Conservation (phyloP, 345 rosid species). For the Anacardium occidentale region DNA sequence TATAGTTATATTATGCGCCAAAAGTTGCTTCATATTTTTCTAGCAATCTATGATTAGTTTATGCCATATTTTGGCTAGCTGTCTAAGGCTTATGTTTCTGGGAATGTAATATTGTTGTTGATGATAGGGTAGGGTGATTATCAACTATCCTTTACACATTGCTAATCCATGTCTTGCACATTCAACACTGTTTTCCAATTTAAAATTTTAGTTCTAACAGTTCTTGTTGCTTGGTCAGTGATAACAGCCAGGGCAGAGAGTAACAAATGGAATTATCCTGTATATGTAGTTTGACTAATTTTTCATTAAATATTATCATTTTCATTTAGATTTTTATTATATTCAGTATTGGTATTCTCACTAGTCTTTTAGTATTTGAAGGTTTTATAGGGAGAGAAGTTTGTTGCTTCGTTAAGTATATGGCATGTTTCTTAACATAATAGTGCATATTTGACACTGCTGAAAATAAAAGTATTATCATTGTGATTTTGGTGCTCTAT, state of each 20-base stretch:
- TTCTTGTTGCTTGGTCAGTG: slow-evolving; percentile 1
- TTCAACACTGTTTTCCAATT: background rate
- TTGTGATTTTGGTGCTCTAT: background rate
- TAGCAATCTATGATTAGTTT: background rate
- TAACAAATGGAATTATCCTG: background rate
- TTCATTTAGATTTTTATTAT: slow-evolving; percentile 2
- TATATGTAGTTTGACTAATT: slow-evolving; percentile 6
- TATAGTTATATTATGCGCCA: background rate
- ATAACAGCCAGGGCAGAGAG: background rate
- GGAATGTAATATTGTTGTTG: background rate
- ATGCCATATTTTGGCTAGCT: background rate
- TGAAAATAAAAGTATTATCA: background rate
- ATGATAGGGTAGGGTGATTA: background rate
- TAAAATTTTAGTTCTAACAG: background rate
- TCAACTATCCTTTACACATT: background rate
- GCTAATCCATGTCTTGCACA: background rate
- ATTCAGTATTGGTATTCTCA: slow-evolving; percentile 17
- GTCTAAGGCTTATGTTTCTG: background rate
- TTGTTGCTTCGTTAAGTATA: slow-evolving; percentile 23
- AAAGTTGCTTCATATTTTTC: background rate
- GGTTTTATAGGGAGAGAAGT: slow-evolving; percentile 20
- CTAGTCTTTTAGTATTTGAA: slow-evolving; percentile 18
- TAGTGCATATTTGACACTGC: background rate
- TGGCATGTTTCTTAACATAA: slow-evolving; percentile 9
- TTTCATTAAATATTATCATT: background rate